These are phyloP conservation scores for Zychaea mexicana DNA, from an alignment of 371 early-diverging fungal genomes.

Conservation along the genomic window DNA sequence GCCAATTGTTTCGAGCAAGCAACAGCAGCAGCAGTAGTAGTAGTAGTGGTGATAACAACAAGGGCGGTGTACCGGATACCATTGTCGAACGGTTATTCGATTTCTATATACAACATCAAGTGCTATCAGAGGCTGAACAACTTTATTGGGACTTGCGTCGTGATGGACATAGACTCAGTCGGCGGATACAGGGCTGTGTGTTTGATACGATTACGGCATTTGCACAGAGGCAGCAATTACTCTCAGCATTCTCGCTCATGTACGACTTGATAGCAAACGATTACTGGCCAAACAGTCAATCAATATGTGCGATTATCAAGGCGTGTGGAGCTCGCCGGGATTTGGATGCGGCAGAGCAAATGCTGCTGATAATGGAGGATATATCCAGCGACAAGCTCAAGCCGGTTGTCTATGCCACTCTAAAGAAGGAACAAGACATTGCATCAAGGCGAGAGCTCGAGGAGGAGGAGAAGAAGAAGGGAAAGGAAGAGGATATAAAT, in stretches of 20 bases:
- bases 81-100: background rate
- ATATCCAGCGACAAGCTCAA: background rate
- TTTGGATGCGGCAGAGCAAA: slow-evolving; percentile 15
- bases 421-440: background rate
- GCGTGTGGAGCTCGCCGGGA: slow-evolving; percentile 11
- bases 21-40: background rate
- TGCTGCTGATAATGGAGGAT: slow-evolving; percentile 12
- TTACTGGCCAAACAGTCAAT: slow-evolving; percentile 11
- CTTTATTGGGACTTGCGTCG: slow-evolving; percentile 22
- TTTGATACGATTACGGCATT: slow-evolving; percentile 9
- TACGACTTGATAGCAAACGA: slow-evolving; percentile 19
- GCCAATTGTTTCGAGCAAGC: slow-evolving; percentile 12
- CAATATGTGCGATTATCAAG: slow-evolving; percentile 10
- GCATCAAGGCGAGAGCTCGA: background rate
- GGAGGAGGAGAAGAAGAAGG: background rate
- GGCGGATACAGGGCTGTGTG: slow-evolving; percentile 6
- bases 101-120: slow-evolving; percentile 8
- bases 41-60: background rate
- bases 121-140: slow-evolving; percentile 16
- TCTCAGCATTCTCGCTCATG: slow-evolving; percentile 19
- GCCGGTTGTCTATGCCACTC: background rate
- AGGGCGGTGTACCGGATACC: background rate
- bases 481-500: background rate
- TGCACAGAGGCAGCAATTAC: slow-evolving; percentile 11
- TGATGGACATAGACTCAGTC: background rate